Conservation (phyloP, 805 yeast genomes). For the Kodamaea leandrae region DNA sequence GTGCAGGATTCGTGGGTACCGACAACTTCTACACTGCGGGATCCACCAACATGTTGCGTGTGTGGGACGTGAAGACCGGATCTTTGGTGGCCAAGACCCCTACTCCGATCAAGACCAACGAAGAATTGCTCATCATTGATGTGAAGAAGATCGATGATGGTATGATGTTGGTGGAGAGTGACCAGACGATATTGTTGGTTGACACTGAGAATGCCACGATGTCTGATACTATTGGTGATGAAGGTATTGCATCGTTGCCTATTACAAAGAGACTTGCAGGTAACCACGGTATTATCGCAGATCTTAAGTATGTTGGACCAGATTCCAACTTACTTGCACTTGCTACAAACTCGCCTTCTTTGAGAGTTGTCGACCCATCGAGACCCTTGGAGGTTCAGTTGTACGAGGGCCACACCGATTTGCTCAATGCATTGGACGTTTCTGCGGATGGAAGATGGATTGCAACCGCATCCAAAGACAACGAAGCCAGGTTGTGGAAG, state of each 20-base stretch:
- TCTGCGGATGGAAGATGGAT: conserved; percentile 84
- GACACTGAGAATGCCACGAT: not conserved
- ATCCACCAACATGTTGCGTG: conserved; percentile 61
- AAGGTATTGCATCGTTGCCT: conserved; percentile 28
- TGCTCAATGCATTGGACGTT: conserved; percentile 76
- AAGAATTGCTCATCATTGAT: conserved; percentile 71
- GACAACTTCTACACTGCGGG: conserved; percentile 72
- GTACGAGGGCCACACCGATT: conserved; percentile 80
- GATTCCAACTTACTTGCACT: conserved; percentile 58
- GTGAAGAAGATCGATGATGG: conserved; percentile 41
- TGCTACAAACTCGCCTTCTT: conserved; percentile 91
- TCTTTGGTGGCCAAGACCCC: conserved; percentile 42
- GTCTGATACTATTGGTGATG: too few species aligned
- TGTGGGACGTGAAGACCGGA: conserved; percentile 59
- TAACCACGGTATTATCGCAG: conserved; percentile 94
- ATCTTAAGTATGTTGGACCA: conserved; percentile 75
- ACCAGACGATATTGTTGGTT: conserved; percentile 65
- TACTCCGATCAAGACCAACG: conserved; percentile 56
- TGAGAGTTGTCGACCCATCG: conserved; percentile 69
- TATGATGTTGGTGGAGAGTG: conserved; percentile 64
- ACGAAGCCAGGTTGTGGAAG: conserved; percentile 80
- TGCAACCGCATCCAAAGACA: conserved; percentile 89
- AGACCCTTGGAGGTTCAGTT: conserved; percentile 59
- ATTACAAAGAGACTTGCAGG: conserved; percentile 69
- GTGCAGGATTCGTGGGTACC: conserved; percentile 55